Percentiles rank a stretch among this genome's conserved stretches.
Evolutionary conservation across 352 stramenopile genomes (phyloP).

Genomic region (Pythium dissotocum): DNA sequence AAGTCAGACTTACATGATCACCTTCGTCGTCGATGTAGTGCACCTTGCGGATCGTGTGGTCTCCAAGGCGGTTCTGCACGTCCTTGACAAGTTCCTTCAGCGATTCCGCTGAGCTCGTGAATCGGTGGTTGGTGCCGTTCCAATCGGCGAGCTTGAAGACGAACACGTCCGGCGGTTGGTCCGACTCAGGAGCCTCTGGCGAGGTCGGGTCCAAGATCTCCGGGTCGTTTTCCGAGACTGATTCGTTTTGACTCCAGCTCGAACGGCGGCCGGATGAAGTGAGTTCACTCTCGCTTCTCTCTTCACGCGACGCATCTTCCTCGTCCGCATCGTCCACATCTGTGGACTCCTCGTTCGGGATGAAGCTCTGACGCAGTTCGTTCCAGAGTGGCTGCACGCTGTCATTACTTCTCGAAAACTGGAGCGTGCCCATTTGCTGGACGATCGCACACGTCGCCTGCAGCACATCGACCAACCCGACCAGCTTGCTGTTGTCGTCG

Average conservation of each 20-base stretch:
- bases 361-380: conserved; percentile 66
- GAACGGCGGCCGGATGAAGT: conserved; percentile 9
- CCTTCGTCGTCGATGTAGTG: conserved; percentile 85
- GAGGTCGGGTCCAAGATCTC: conserved; percentile 21
- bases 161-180: conserved; percentile 55
- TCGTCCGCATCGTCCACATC: conserved; percentile 45
- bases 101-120: conserved; percentile 79
- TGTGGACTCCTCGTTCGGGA: conserved; percentile 32
- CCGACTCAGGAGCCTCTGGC: conserved; percentile 28
- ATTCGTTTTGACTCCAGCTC: conserved; percentile 21
- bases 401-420: conserved; percentile 57
- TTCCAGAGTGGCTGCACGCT: conserved; percentile 76
- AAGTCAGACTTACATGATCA: conserved; percentile 50
- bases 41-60: conserved; percentile 73
- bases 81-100: conserved; percentile 70
- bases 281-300: conserved; percentile 16
- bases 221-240: conserved; percentile 8
- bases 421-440: conserved; percentile 83
- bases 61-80: conserved; percentile 70
- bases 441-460: conserved; percentile 91
- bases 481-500: conserved; percentile 82
- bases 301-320: conserved; percentile 31
- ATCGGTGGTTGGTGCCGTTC: conserved; percentile 82
- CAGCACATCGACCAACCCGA: conserved; percentile 96
- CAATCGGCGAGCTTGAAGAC: conserved; percentile 85